Evolutionary conservation across 176 grass and related monocot genomes (phyloP), one percentile per base, ranked within the genome.

Genomic region (Lolium perenne): DNA sequence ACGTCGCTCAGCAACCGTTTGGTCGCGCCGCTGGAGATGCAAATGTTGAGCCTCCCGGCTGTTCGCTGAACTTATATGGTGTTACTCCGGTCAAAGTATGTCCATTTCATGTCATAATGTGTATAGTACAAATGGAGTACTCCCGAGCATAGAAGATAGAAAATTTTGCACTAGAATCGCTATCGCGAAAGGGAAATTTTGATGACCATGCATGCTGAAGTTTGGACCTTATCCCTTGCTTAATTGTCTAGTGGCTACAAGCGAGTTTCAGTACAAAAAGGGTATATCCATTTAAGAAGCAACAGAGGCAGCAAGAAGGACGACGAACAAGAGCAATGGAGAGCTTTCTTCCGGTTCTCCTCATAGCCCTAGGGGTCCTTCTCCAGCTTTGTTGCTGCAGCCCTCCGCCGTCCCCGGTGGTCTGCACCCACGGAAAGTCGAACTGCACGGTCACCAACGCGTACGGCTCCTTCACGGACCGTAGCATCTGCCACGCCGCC

Each of bases 401-500:
- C 80, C 83, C 70, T 47, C 70, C 70, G 18, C 43, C 70, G 43
- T n/a, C 43, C 43, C 43, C 70, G 70, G 70, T 48, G 43, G 43
- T 15, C 43, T 73, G 70, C 70, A 73, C 22, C 22, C 21, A 62
- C 22, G 59, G 59, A 21, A 62, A 21, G 10, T 62, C 21, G 21
- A 62, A 62, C 41, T 73, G 70, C 70, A 73, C 70, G 43, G 70
- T 73, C 70, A 73, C 70, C 70, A 73, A 73, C 70, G 14, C 70
- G 0, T 46, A 23, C 2, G 43, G 70, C 21, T 48, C 70, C 41
- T 73, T 48, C 11, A 46, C 70, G n/a, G 70, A 73, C 70, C 70
- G 70, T 43, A 15, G 6, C 70, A 21, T 15, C 11, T 73, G 70
- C 70, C 70, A 46, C 6, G 70, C 70, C 43, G 20, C 43, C n/a